Evolutionary conservation across 805 yeast genomes (phyloP), one percentile per base, ranked within the genome.

Genomic region (Barnettozyma salicaria): DNA sequence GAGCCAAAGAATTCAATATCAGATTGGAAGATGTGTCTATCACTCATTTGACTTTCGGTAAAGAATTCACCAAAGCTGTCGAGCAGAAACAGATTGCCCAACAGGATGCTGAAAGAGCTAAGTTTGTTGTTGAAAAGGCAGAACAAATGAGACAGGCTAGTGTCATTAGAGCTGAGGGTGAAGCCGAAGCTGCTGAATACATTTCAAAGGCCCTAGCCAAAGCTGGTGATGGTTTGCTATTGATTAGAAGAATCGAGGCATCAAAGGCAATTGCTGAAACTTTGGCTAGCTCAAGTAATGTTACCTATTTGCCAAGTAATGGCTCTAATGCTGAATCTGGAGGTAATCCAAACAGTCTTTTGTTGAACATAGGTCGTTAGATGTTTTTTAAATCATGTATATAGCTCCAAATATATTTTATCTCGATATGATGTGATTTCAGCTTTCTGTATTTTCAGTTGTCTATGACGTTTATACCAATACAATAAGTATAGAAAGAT

Each of bases 81-180:
- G 98, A 92, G 67, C 95, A 86, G 67, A 92, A 92, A 61, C 97
- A 92, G 65, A 94, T 92, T 64, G 98, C 98, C 22, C 98, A 92
- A 67, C 98, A 92, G 65, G 98, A 92, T 59, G 97, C 98, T 18
- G 97, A 92, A 68, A 76, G 98, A 50, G 96, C 97, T 41, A 83
- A 82, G 56, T 92, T 77, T 58, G 69, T 86, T 36, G 97, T 92
- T 39, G 97, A 89, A 58, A 83, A 83, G 59, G 97, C 97, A 7
- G 97, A 92, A 63, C 98, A 92, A 67, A 97, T 90, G 63, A 78
- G 95, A 59, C 89, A 83, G 61, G 98, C 97, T 2, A 69, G 85
- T 32, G 87, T 92, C 53, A 89, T 92, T 49, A 78, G 97, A 55
- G 98, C 98, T 20, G 98, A 92, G 65, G 98, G 97, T 65, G 98